Evolutionary conservation across 768 basidiomycete genomes (phyloP).

Genomic region (Mycena sanguinolenta): DNA sequence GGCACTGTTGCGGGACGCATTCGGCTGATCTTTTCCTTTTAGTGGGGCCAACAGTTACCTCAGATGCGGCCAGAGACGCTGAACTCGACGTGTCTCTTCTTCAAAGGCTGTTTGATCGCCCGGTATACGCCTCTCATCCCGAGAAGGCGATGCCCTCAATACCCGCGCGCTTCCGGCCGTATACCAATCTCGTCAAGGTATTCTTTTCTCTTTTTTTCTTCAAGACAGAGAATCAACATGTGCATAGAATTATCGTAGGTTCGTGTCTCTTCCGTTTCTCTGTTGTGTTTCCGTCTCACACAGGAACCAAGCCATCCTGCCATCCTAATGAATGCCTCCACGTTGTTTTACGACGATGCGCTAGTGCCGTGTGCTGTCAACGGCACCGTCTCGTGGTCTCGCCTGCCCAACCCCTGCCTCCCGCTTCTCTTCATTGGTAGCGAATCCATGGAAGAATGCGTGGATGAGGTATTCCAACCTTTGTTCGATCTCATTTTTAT

Average conservation of each 20-base stretch:
- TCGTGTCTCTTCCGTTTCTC: background rate
- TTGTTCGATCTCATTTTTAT: background rate
- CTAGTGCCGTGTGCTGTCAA: slow-evolving; percentile 60
- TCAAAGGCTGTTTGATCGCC: slow-evolving; percentile 60
- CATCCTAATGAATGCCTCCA: slow-evolving; percentile 67
- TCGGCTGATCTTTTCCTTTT: slow-evolving; percentile 12
- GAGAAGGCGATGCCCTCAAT: background rate
- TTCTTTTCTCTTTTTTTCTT: slow-evolving; percentile 17
- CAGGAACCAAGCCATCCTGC: slow-evolving; percentile 55
- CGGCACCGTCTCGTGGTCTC: slow-evolving; percentile 57
- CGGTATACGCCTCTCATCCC: slow-evolving; percentile 51
- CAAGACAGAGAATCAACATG: background rate
- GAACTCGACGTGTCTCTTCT: slow-evolving; percentile 65
- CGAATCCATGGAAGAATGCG: slow-evolving; percentile 55
- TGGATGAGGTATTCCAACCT: slow-evolving; percentile 55
- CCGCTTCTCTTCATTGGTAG: slow-evolving; percentile 62
- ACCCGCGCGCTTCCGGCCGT: slow-evolving; percentile 46
- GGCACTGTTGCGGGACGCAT: slow-evolving; percentile 33
- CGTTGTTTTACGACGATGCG: slow-evolving; percentile 66
- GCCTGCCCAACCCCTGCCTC: slow-evolving; percentile 52
- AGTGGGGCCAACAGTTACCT: slow-evolving; percentile 65
- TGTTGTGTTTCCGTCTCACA: background rate
- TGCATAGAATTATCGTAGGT: slow-evolving; percentile 36
- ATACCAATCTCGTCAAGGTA: slow-evolving; percentile 61
- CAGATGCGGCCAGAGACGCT: slow-evolving; percentile 56